phyloP scores from a whole-genome alignment of 495 filamentous ascomycete species.

The Penicillium silybi region DNA sequence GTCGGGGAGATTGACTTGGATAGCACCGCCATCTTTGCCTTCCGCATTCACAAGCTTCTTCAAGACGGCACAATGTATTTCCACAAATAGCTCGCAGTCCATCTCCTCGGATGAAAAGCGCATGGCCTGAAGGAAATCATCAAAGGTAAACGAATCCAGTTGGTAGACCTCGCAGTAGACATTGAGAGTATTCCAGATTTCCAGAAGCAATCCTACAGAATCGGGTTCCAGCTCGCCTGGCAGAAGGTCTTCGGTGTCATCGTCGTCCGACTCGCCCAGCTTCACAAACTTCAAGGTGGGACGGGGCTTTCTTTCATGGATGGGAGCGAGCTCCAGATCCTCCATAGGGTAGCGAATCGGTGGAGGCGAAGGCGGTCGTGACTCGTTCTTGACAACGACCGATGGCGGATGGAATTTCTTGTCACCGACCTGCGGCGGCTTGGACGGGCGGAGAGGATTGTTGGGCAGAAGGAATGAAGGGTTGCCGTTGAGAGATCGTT shows the following conservation, averaged over 20 bases:
- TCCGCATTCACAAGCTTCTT: conserved; percentile 78
- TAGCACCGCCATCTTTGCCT: conserved; percentile 62
- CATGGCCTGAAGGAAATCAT: conserved; percentile 91
- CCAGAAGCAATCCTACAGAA: conserved; percentile 74
- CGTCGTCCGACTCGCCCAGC: conserved; percentile 46
- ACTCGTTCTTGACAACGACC: conserved; percentile 35
- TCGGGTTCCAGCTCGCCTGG: conserved; percentile 68
- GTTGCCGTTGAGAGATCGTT: conserved; percentile 49
- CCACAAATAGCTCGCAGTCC: conserved; percentile 82
- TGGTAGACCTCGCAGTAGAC: conserved; percentile 92
- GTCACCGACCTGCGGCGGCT: conserved; percentile 39
- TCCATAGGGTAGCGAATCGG: conserved; percentile 93
- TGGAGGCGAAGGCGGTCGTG: conserved; percentile 63
- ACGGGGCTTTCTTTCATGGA: conserved; percentile 54
- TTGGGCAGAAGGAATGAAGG: conserved; percentile 40
- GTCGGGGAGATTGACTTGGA: conserved; percentile 75
- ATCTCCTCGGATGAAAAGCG: conserved; percentile 70
- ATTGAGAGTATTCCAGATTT: conserved; percentile 94
- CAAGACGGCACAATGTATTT: conserved; percentile 86
- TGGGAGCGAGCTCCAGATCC: conserved; percentile 73
- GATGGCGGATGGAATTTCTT: conserved; percentile 30
- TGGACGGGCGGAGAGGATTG: conserved; percentile 30
- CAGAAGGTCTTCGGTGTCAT: conserved; percentile 36
- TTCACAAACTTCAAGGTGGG: conserved; percentile 77
- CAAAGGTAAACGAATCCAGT: conserved; percentile 95